Evolutionary conservation across 108 stramenopile genomes (phyloP).

Genomic region (Nitzschia sp.): DNA sequence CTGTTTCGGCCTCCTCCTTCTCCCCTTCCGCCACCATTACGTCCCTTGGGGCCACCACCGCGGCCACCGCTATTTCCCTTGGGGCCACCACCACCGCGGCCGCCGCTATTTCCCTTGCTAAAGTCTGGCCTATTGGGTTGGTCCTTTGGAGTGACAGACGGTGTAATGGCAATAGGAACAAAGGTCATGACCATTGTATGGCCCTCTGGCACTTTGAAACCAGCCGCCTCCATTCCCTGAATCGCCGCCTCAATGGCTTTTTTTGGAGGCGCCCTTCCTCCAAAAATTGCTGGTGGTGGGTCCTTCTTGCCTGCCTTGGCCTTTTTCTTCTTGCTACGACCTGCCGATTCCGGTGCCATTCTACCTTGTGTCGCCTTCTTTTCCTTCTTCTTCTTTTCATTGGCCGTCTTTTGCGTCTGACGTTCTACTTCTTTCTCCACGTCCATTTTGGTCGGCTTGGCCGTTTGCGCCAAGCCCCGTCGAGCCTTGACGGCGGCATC

Average conservation of each 20-base stretch:
- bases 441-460: slow-evolving; percentile 60
- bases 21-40: not conserved
- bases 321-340: slow-evolving; percentile 30
- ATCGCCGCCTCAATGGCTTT: slow-evolving; percentile 73
- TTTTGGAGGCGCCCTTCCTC: slow-evolving; percentile 38
- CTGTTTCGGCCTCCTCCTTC: slow-evolving; percentile 14
- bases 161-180: slow-evolving; percentile 39
- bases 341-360: slow-evolving; percentile 24
- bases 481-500: slow-evolving; percentile 53
- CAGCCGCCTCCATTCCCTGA: slow-evolving; percentile 67
- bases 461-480: slow-evolving; percentile 46
- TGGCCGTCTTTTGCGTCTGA: slow-evolving; percentile 33
- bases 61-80: slow-evolving; percentile 4
- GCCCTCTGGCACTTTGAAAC: slow-evolving; percentile 70
- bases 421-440: slow-evolving; percentile 69
- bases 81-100: not conserved
- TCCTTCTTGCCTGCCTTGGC: slow-evolving; percentile 10
- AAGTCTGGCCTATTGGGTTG: slow-evolving; percentile 1
- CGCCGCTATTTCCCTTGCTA: not conserved
- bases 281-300: slow-evolving; percentile 12
- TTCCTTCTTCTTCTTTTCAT: slow-evolving; percentile 21
- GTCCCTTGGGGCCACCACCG: not conserved
- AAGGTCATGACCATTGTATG: slow-evolving; percentile 81
- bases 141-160: not conserved
- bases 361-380: slow-evolving; percentile 31